These are phyloP conservation scores for Macadamia tetraphylla DNA, from an alignment of 164 flowering plant species.

Conservation along the genomic window DNA sequence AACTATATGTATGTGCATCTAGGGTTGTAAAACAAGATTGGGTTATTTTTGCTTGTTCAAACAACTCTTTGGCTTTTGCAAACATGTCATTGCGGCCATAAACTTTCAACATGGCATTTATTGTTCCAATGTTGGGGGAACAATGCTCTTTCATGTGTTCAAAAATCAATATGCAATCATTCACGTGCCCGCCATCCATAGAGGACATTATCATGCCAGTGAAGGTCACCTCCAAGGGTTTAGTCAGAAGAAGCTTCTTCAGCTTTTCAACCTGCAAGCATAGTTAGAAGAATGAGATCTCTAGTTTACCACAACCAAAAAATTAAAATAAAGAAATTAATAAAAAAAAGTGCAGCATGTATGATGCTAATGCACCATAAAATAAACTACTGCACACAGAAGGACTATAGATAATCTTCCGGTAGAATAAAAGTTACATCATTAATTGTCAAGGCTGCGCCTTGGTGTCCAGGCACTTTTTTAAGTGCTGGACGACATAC, in stretches of 20 bases:
- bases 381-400: no score
- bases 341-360: neutral
- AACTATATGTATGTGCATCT: slow-evolving; percentile 57
- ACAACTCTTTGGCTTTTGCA: slow-evolving; percentile 66
- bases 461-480: no score
- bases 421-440: no score
- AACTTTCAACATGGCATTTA: slow-evolving; percentile 81
- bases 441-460: no score
- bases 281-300: slow-evolving; percentile 3
- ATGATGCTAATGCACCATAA: neutral
- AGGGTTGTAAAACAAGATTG: slow-evolving; percentile 19
- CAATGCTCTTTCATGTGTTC: slow-evolving; percentile 53
- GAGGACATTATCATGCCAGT: slow-evolving; percentile 87
- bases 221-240: slow-evolving; percentile 73
- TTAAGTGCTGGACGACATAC: no score
- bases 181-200: slow-evolving; percentile 73
- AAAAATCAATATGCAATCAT: slow-evolving; percentile 62
- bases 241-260: slow-evolving; percentile 41
- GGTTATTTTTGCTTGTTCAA: slow-evolving; percentile 47
- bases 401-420: no score
- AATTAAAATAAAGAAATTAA: neutral
- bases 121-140: slow-evolving; percentile 66
- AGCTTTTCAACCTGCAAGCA: slow-evolving; percentile 73
- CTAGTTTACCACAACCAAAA: neutral
- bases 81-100: slow-evolving; percentile 81